Evolutionary conservation across 2,329 filamentous ascomycete genomes (phyloP).

Genomic region (Penicillium janthinellum): DNA sequence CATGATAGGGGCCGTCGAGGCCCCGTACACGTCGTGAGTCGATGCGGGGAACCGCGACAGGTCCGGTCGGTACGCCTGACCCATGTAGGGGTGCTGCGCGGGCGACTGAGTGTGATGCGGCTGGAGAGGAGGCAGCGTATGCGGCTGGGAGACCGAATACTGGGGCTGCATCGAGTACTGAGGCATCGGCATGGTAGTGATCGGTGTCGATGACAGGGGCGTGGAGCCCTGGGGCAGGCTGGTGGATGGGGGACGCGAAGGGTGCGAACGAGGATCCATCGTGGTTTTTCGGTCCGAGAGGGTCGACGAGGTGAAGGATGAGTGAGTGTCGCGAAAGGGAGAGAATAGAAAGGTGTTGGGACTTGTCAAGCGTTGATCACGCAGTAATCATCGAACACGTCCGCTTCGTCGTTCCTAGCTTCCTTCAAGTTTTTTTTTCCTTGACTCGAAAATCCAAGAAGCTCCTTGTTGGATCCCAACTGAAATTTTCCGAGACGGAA

Average conservation of each 20-base stretch:
- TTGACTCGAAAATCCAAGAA: conserved; percentile 13
- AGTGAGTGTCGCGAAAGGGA: conserved; percentile 1
- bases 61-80: conserved; percentile 46
- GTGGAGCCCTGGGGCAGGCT: conserved; percentile 48
- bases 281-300: conserved; percentile 5
- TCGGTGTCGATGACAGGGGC: conserved; percentile 47
- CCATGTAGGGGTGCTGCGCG: conserved; percentile 45
- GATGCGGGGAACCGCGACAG: conserved; percentile 47
- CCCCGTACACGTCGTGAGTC: conserved; percentile 47
- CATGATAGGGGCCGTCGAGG: conserved; percentile 45
- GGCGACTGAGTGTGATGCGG: conserved; percentile 49
- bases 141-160: conserved; percentile 46
- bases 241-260: conserved; percentile 48
- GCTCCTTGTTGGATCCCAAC: conserved; percentile 22
- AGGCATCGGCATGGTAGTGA: conserved; percentile 51
- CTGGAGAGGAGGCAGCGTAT: conserved; percentile 50
- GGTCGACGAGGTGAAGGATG: conserved; percentile 17
- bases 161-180: conserved; percentile 52
- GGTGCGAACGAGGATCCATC: conserved; percentile 49
- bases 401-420: conserved; percentile 7
- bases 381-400: conserved; percentile 40
- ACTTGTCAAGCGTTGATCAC: conserved; percentile 31
- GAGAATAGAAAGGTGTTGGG: conserved; percentile 11
- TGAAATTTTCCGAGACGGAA: conserved; percentile 26
- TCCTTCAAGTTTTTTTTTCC: conserved; percentile 18